These are phyloP conservation scores for Cordyceps javanica DNA, from an alignment of 2,329 filamentous ascomycete species.

Conservation along the genomic window DNA sequence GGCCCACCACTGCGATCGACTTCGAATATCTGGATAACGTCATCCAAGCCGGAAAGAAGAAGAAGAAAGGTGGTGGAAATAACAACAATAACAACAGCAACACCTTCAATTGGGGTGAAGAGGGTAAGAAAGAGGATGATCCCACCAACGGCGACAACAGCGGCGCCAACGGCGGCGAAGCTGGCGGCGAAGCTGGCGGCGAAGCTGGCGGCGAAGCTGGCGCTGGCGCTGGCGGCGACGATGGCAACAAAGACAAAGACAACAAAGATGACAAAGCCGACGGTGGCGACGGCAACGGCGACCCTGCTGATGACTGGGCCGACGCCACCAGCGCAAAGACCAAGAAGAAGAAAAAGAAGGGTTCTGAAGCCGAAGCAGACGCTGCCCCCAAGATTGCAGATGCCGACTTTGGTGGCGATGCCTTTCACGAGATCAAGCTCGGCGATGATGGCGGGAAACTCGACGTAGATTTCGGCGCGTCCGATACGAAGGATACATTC, in stretches of 20 bases:
- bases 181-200: conserved; percentile 16
- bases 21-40: conserved; percentile 17
- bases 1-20: conserved; percentile 19
- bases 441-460: conserved; percentile 53
- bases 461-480: conserved; percentile 48
- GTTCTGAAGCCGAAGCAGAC: conserved; percentile 17
- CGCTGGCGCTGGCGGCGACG: conserved; percentile 19
- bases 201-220: conserved; percentile 19
- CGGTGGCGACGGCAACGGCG: conserved; percentile 27
- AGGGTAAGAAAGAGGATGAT: conserved; percentile 8
- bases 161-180: conserved; percentile 18
- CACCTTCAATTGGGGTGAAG: conserved; percentile 13
- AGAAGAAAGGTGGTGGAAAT: conserved; percentile 11
- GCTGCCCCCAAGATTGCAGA: conserved; percentile 23
- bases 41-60: conserved; percentile 18
- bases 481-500: conserved; percentile 40
- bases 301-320: conserved; percentile 29
- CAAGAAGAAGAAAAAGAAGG: conserved; percentile 37
- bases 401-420: conserved; percentile 39
- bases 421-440: conserved; percentile 63
- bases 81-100: conserved; percentile 11
- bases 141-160: background rate
- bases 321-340: conserved; percentile 21
- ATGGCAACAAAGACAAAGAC: conserved; percentile 15
- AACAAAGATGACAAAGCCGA: conserved; percentile 16